These are phyloP conservation scores for Hypoxylon sp. DNA, from an alignment of 2,329 filamentous ascomycete genomes.

Conservation along the genomic window DNA sequence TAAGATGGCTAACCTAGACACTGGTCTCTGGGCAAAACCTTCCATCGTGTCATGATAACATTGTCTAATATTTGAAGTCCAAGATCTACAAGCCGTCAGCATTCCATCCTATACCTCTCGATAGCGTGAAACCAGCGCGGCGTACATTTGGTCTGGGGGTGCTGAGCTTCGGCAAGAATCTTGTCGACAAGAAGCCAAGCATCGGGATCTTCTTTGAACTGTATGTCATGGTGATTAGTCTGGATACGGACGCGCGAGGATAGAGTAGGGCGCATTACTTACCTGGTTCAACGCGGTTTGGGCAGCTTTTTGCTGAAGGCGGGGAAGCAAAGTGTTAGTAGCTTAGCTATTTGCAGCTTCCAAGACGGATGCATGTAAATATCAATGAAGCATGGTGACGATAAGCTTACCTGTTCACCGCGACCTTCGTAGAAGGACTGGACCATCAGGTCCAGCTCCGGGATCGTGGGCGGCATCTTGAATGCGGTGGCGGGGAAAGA, in stretches of 20 bases:
- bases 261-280: conserved; percentile 55
- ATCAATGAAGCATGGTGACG: conserved; percentile 1
- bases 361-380: conserved; percentile 6
- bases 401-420: conserved; percentile 82
- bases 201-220: conserved; percentile 99
- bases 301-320: conserved; percentile 89
- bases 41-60: conserved; percentile 99
- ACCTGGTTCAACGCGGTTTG: conserved; percentile 94
- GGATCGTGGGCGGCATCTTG: conserved; percentile 78
- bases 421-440: conserved; percentile 97
- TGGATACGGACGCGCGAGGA: conserved; percentile 28
- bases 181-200: conserved; percentile 98
- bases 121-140: conserved; percentile 44
- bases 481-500: conserved; percentile 38
- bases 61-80: conserved; percentile 96
- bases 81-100: conserved; percentile 72
- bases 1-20: conserved; percentile 77
- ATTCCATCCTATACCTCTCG: conserved; percentile 14
- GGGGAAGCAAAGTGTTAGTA: conserved; percentile 51
- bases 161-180: conserved; percentile 92
- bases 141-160: conserved; percentile 96
- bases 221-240: conserved; percentile 47
- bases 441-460: conserved; percentile 96
- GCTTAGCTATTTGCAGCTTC: conserved; percentile 20
- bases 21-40: conserved; percentile 94